phyloP scores from a whole-genome alignment of 768 basidiomycete species.

The Pisolithus tinctorius region DNA sequence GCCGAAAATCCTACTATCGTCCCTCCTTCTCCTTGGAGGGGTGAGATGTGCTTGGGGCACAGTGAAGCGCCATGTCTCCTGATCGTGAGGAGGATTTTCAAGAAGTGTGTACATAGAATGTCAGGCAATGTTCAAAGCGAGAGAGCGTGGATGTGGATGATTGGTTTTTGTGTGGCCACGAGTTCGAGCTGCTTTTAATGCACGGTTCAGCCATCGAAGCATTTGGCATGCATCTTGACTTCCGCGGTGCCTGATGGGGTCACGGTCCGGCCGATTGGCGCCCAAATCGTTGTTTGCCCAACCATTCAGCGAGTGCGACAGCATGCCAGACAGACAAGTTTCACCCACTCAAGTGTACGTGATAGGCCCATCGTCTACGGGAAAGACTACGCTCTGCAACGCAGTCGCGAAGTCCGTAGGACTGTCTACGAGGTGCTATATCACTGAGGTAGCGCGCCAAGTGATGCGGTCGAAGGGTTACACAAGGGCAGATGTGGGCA shows the following conservation, averaged over 20 bases:
- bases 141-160: neutral
- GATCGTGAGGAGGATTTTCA: conserved; percentile 38
- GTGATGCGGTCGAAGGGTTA: conserved; percentile 51
- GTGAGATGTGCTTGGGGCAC: conserved; percentile 27
- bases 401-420: conserved; percentile 40
- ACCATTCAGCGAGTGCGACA: neutral
- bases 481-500: conserved; percentile 42
- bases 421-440: conserved; percentile 33
- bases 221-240: neutral
- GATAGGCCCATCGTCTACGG: conserved; percentile 55
- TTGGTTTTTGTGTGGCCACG: neutral
- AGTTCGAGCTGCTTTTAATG: neutral
- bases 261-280: conserved; percentile 4
- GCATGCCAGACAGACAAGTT: conserved; percentile 12
- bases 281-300: neutral
- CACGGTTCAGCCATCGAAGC: neutral
- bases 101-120: conserved; percentile 26
- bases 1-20: conserved; percentile 28
- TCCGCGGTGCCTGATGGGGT: conserved; percentile 1
- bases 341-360: conserved; percentile 31
- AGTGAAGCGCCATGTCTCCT: conserved; percentile 46
- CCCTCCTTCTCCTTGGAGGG: conserved; percentile 19
- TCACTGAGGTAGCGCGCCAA: conserved; percentile 56
- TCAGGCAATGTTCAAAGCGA: neutral
- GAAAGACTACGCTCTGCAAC: conserved; percentile 63